A percentile compares a stretch with the other conserved stretches of the same genome.
phyloP scores from a whole-genome alignment of 179 eudicot species.

The Corrigiola litoralis region DNA sequence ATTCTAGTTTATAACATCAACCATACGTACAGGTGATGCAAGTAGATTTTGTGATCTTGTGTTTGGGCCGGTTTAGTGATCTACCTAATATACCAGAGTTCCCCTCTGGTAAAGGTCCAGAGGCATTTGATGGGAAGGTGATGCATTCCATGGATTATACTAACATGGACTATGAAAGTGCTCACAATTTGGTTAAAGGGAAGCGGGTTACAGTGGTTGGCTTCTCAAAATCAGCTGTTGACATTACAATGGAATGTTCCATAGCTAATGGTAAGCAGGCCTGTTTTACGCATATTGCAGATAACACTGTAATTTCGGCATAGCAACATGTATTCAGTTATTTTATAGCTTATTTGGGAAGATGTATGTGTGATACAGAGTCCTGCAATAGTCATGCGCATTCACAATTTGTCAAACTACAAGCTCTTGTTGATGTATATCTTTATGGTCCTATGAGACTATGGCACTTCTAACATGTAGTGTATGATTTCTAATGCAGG shows the following conservation, averaged over 20 bases:
- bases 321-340: no score
- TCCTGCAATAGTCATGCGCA: no score
- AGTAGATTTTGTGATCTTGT: conserved; percentile 49
- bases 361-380: no score
- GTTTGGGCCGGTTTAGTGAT: conserved; percentile 51
- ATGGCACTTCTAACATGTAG: no score
- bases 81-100: conserved; percentile 58
- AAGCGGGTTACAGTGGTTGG: conserved; percentile 54
- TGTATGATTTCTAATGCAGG: no score
- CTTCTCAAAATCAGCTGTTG: conserved; percentile 51
- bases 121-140: conserved; percentile 47
- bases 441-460: no score
- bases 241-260: conserved; percentile 49
- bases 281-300: background rate
- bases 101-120: conserved; percentile 41
- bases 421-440: no score
- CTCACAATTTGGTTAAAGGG: conserved; percentile 32
- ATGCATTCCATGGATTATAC: conserved; percentile 61
- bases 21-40: conserved; percentile 27
- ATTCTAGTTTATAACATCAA: no score
- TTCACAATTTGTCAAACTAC: no score
- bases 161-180: conserved; percentile 29
- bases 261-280: conserved; percentile 33
- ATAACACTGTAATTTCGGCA: no score
- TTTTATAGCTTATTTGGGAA: no score